Conservation (phyloP, 805 yeast species). For the Cyberlindnera americana region DNA sequence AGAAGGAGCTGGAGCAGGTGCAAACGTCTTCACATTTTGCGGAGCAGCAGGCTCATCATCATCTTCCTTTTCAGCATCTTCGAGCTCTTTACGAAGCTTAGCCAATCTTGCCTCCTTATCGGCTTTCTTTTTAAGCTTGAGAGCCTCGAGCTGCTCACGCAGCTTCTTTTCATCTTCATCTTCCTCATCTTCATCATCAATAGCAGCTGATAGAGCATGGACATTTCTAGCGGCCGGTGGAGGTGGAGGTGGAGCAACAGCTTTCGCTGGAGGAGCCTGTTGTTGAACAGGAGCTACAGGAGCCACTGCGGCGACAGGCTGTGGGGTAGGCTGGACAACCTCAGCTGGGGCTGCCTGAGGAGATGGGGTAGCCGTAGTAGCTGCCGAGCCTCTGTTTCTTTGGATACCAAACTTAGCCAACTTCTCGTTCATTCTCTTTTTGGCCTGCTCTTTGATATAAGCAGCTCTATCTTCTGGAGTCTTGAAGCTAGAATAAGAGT, state of each 20-base stretch:
- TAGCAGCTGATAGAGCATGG: conserved; percentile 6
- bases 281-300: not conserved
- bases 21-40: conserved; percentile 18
- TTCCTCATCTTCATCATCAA: conserved; percentile 37
- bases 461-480: conserved; percentile 70
- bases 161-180: conserved; percentile 47
- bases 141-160: conserved; percentile 36
- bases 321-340: conserved; percentile 2
- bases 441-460: conserved; percentile 78
- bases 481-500: conserved; percentile 30
- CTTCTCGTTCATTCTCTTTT: conserved; percentile 78
- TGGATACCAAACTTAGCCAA: conserved; percentile 71
- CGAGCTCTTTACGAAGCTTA: conserved; percentile 56
- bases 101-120: conserved; percentile 61
- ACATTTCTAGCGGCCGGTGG: conserved; percentile 5
- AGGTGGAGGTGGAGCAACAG: conserved; percentile 3
- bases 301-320: not conserved
- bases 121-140: conserved; percentile 48
- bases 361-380: conserved; percentile 20
- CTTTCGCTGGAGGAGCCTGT: conserved; percentile 1
- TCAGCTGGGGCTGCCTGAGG: conserved; percentile 4
- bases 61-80: conserved; percentile 44
- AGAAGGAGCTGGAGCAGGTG: conserved; percentile 23
- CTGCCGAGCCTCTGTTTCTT: conserved; percentile 29
- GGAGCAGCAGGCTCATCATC: conserved; percentile 33